These are phyloP conservation scores for Marchantia polymorpha DNA, from an alignment of 225 moss, liverwort and hornwort species.

Conservation along the genomic window DNA sequence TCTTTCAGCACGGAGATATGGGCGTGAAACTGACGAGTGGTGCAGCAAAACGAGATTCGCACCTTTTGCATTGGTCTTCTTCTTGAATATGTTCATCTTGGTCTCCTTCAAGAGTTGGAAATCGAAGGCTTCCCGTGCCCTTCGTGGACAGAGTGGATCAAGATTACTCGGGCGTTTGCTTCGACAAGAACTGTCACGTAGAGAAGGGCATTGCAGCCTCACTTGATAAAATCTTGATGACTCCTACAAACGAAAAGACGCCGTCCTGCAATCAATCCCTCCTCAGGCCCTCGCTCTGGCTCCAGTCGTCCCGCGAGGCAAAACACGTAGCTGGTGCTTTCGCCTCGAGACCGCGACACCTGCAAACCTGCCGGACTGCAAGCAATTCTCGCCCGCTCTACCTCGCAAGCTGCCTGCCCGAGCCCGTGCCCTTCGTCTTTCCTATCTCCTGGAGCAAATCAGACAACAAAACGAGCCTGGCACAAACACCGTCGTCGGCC, in stretches of 20 bases:
- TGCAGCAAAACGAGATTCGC: not conserved
- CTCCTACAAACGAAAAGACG: not conserved
- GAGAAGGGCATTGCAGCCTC: not conserved
- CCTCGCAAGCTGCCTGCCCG: not conserved
- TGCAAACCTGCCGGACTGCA: not conserved
- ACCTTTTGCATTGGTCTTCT: conserved; percentile 95
- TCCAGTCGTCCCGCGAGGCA: not conserved
- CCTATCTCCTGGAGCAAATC: not conserved
- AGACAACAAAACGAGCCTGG: not conserved
- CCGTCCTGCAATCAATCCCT: not conserved
- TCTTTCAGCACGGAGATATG: not conserved
- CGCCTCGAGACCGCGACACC: not conserved
- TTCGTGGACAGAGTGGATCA: too few species aligned
- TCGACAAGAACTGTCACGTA: not conserved
- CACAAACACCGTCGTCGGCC: not conserved
- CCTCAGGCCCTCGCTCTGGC: not conserved
- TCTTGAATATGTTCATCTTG: conserved; percentile 86
- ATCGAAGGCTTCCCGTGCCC: not conserved
- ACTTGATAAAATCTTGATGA: not conserved
- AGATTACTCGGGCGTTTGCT: not conserved
- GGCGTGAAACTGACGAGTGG: not conserved
- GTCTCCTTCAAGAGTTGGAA: not conserved
- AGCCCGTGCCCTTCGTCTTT: not conserved
- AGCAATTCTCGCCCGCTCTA: not conserved
- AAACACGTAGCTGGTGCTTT: too few species aligned